Evolutionary conservation across 2,329 filamentous ascomycete species (phyloP).

Genomic region (Alternaria sp.): DNA sequence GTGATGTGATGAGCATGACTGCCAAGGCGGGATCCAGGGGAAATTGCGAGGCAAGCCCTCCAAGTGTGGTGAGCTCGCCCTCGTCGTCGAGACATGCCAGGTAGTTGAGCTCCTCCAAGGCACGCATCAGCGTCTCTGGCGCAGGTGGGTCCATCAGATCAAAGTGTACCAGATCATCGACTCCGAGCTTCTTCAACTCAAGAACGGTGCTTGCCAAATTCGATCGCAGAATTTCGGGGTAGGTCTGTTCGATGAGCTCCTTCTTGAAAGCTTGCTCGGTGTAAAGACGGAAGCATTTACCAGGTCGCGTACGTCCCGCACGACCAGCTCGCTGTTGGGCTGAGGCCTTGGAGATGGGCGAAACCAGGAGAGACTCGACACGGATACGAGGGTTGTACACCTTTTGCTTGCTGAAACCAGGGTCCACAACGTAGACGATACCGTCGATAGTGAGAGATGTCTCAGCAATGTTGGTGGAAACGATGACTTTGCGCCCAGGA

Average conservation of each 20-base stretch:
- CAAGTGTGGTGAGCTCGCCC: slow-evolving; percentile 86
- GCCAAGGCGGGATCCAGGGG: slow-evolving; percentile 92
- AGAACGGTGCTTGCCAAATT: slow-evolving; percentile 95
- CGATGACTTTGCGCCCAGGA: slow-evolving; percentile 91
- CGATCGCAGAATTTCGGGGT: slow-evolving; percentile 93
- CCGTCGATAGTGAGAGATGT: slow-evolving; percentile 97
- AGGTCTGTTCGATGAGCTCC: slow-evolving; percentile 95
- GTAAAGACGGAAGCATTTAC: slow-evolving; percentile 97
- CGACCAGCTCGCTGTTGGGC: slow-evolving; percentile 97
- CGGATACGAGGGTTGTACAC: slow-evolving; percentile 97
- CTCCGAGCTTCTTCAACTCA: slow-evolving; percentile 95
- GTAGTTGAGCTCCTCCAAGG: slow-evolving; percentile 96
- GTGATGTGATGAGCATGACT: slow-evolving; percentile 97
- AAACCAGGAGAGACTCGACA: slow-evolving; percentile 96
- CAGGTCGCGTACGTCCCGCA: slow-evolving; percentile 97
- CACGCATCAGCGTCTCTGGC: slow-evolving; percentile 97
- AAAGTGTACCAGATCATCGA: slow-evolving; percentile 96
- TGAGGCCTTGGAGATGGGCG: slow-evolving; percentile 96
- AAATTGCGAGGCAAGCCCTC: slow-evolving; percentile 90
- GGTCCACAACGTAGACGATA: slow-evolving; percentile 99
- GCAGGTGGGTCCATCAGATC: slow-evolving; percentile 98
- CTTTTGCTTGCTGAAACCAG: slow-evolving; percentile 99
- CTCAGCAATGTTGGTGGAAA: slow-evolving; percentile 98
- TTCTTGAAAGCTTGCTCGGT: slow-evolving; percentile 97
- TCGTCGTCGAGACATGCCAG: slow-evolving; percentile 96